Base-by-base conservation (phyloP, 305 asterid genomes). In the Stenogyne calaminthoides region DNA sequence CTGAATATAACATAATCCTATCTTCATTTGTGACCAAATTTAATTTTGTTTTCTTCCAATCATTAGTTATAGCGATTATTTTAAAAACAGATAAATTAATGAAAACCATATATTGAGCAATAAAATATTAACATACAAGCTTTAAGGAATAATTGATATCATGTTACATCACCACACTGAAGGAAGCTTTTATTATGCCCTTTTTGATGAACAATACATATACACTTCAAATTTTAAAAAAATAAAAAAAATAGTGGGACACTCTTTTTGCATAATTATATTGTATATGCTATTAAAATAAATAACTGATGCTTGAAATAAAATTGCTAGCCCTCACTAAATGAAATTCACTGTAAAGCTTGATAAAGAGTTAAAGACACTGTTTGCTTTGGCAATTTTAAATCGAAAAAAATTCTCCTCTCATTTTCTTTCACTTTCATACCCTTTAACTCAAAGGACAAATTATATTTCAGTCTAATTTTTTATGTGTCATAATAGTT, bases 71-170 rank as follows among this genome's bases (percentile, higher is more conserved):
- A 9, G 12, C 6, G 7, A 9, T 10, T 40, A 0, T 5, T 7
- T 14, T 6, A 22, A 14, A 6, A 20, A 7, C 5, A 20, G 18
- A 51, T 6, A 15, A 51, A 51, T n/a, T n/a, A n/a, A n/a, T n/a
- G n/a, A n/a, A n/a, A n/a, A n/a, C n/a, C n/a, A n/a, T n/a, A n/a
- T n/a, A n/a, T n/a, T 49, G 51, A 65, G 9, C 5, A 1, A 27
- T 49, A 2, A n/a, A 49, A n/a, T 36, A 37, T 34, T 68, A 34
- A 32, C 1, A 15, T 10, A 67, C 9, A 69, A 37, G 64, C 20
- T 68, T 69, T 42, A 9, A 70, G 47, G 36, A 59, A 71, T 59
- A 58, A 42, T 27, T 56, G 66, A 55, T 37, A 54, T 69, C 65
- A 69, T 68, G 61, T 67, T 49, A n/a, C 29, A 49, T 29, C 60